These are phyloP conservation scores for Metarhizium album DNA, from an alignment of 2,329 filamentous ascomycete genomes.

Conservation along the genomic window DNA sequence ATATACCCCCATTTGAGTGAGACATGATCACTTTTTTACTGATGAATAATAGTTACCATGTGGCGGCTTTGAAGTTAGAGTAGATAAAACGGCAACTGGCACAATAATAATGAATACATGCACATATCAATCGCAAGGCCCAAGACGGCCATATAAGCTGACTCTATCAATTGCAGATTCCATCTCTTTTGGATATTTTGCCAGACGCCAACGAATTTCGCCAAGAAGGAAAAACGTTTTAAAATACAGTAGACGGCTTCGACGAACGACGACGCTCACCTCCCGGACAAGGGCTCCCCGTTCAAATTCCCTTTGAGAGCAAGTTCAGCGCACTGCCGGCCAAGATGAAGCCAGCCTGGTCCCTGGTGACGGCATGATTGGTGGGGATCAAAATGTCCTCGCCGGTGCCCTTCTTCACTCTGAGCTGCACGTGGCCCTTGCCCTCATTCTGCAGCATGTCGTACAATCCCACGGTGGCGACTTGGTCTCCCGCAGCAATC, in stretches of 20 bases:
- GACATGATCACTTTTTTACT: neutral
- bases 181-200: neutral
- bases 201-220: neutral
- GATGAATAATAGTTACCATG: neutral
- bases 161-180: neutral
- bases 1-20: conserved; percentile 2
- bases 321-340: conserved; percentile 91
- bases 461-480: conserved; percentile 71
- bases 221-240: conserved; percentile 1
- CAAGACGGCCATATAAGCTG: neutral
- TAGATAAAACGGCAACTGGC: neutral
- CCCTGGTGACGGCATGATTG: conserved; percentile 79
- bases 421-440: conserved; percentile 62
- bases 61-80: neutral
- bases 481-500: conserved; percentile 73
- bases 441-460: conserved; percentile 71
- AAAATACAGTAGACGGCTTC: neutral
- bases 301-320: conserved; percentile 48
- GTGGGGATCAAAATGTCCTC: conserved; percentile 61
- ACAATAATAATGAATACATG: neutral
- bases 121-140: neutral
- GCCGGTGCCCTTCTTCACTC: conserved; percentile 51
- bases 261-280: neutral
- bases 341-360: conserved; percentile 86
- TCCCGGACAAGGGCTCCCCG: too few relatives aligned